phyloP scores from a whole-genome alignment of 2,329 filamentous ascomycete genomes.

The Stachybotrys chlorohalonatus region DNA sequence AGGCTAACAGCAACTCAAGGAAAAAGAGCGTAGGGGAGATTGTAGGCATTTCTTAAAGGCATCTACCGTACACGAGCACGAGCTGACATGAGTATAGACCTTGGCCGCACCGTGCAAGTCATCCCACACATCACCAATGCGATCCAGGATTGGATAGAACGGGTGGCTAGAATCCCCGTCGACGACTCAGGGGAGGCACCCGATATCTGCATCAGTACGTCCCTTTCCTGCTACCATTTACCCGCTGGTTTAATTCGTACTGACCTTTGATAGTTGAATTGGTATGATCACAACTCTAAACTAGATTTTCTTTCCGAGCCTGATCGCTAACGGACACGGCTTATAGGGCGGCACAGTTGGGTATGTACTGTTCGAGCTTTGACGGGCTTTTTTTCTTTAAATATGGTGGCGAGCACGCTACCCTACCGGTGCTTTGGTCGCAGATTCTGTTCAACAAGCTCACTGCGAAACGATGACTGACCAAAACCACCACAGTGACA shows the following conservation, averaged over 20 bases:
- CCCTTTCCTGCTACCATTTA: not conserved
- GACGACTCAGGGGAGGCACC: slow-evolving; percentile 76
- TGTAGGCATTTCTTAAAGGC: slow-evolving; percentile 34
- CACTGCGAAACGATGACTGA: not conserved
- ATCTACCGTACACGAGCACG: not conserved
- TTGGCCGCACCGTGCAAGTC: slow-evolving; percentile 57
- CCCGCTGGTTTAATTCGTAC: not conserved
- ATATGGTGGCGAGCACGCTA: not conserved
- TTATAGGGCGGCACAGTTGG: slow-evolving; percentile 50
- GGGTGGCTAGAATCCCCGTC: slow-evolving; percentile 75
- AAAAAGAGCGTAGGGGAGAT: slow-evolving; percentile 56
- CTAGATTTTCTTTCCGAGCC: not conserved
- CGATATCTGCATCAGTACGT: slow-evolving; percentile 82
- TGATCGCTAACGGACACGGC: not conserved
- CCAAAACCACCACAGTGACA: slow-evolving; percentile 43
- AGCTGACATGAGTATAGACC: not conserved
- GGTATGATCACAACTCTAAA: slow-evolving; percentile 16
- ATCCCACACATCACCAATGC: slow-evolving; percentile 88
- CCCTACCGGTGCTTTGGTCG: not conserved
- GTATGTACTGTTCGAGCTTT: slow-evolving; percentile 7
- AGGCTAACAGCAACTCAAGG: slow-evolving; percentile 16
- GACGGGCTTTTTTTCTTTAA: not conserved
- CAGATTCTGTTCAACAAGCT: not conserved
- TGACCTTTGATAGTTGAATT: slow-evolving; percentile 22
- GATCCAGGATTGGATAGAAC: slow-evolving; percentile 87